Evolutionary conservation across 805 yeast species (phyloP), one percentile per base, ranked within the genome.

Genomic region (Metschnikowia gelsemii): DNA sequence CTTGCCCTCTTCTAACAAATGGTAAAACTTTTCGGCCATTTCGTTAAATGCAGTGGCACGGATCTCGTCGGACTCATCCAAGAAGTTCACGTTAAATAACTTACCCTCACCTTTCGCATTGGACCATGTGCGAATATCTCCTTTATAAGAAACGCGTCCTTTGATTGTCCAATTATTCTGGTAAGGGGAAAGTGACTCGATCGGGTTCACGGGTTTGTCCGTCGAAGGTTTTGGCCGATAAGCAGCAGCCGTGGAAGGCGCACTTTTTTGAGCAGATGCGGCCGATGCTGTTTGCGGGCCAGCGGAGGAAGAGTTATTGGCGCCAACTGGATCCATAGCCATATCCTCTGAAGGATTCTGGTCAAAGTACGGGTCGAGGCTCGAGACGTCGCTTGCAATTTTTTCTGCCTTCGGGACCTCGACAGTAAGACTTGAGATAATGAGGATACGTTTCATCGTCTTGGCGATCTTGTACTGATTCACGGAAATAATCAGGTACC

Each of bases 51-150:
- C 96, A 2, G 98, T 89, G 8, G 96, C 97, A 57, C 93, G 78
- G 54, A 93, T 93, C 68, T 93, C 98, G 56, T 93, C 96, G 5
- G 96, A 85, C 61, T 93, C 96, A 61, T 93, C 99, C 43, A 91
- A 67, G 44, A 93, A 80, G 53, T 88, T 87, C 22, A 88, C 87
- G 54, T 84, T 85, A 70, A 93, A 89, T 45, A 93, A 74, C 62
- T 87, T 86, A 41, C 99, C 99, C 49, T 83, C 87, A 43, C 96
- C 96, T 55, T 82, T 77, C 47, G 79, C 82, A 55, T 87, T 88
- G 38, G 87, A 79, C 91, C 91, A 93, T 26, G 87, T 86, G 63
- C 87, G 82, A 52, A 91, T 75, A 47, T 88, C 96, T 42, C 91
- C 80, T 63, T 91, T 93, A 62, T 76, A 82, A 1, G 95, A 82